phyloP scores from a whole-genome alignment of 176 grass and related monocot species.

The Aegilops speltoides region DNA sequence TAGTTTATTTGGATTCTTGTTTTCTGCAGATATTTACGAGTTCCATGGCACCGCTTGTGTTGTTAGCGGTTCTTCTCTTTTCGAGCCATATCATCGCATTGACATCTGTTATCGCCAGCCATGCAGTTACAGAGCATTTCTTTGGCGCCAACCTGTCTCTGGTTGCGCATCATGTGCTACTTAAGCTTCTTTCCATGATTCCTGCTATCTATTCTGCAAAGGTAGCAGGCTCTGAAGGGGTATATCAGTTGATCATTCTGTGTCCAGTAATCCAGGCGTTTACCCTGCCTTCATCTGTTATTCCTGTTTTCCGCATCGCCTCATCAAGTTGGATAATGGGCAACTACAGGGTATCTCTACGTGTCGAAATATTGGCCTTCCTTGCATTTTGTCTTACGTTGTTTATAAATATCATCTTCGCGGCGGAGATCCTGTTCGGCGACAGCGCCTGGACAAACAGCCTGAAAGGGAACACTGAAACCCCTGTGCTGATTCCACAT shows the following conservation, averaged over 20 bases:
- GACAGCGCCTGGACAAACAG: slow-evolving; percentile 72
- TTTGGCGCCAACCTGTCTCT: slow-evolving; percentile 59
- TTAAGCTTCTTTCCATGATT: slow-evolving; percentile 59
- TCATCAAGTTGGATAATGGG: slow-evolving; percentile 80
- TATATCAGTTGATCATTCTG: slow-evolving; percentile 64
- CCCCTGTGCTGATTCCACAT: slow-evolving; percentile 45
- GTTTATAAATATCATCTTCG: slow-evolving; percentile 77
- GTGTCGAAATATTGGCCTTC: slow-evolving; percentile 49
- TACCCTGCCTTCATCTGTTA: slow-evolving; percentile 73
- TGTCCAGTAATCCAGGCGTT: slow-evolving; percentile 82
- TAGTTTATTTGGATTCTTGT: background rate
- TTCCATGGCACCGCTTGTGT: slow-evolving; percentile 58
- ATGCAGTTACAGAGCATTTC: slow-evolving; percentile 46
- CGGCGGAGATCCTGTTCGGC: slow-evolving; percentile 75
- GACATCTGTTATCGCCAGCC: slow-evolving; percentile 57
- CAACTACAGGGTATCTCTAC: slow-evolving; percentile 47
- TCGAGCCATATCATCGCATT: slow-evolving; percentile 69
- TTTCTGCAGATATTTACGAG: slow-evolving; percentile 62
- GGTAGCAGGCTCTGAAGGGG: slow-evolving; percentile 52
- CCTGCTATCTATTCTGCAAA: slow-evolving; percentile 60
- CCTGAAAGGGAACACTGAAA: slow-evolving; percentile 56
- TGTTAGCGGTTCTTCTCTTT: slow-evolving; percentile 71
- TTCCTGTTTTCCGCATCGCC: slow-evolving; percentile 68
- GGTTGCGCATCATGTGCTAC: slow-evolving; percentile 37
- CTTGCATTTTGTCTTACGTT: slow-evolving; percentile 64